Conservation (phyloP, 495 filamentous ascomycete species). For the Neurospora sp. region DNA sequence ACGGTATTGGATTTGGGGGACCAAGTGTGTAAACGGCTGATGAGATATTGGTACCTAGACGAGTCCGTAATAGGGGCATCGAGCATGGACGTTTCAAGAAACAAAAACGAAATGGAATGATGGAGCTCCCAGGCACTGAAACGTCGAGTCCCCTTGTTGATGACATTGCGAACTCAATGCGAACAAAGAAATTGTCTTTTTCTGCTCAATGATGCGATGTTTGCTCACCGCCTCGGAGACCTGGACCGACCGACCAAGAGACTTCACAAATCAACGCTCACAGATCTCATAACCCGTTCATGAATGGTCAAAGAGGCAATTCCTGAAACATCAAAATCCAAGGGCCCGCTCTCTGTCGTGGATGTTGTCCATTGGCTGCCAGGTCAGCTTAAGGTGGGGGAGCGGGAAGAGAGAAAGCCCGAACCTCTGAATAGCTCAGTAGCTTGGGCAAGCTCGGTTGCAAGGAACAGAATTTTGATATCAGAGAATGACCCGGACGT, state of each 20-base stretch:
- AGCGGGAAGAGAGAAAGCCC: not conserved
- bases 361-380: constrained; percentile 4
- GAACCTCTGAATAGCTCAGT: not conserved
- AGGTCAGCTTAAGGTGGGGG: not conserved
- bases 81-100: not conserved
- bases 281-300: too few species aligned
- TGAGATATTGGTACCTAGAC: not conserved
- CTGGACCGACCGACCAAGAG: too few species aligned
- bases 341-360: constrained; percentile 5
- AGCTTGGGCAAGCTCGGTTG: not conserved
- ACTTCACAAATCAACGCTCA: too few species aligned
- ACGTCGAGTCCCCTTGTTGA: not conserved
- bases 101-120: not conserved
- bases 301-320: not conserved
- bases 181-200: not conserved
- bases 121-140: not conserved
- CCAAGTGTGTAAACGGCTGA: not conserved
- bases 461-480: not conserved
- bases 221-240: not conserved
- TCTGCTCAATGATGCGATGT: not conserved
- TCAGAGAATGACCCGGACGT: not conserved
- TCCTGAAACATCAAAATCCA: constrained; percentile 8
- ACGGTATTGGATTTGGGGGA: not conserved
- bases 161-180: not conserved
- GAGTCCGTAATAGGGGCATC: not conserved